A percentile compares a stretch with the other conserved stretches of the same genome.
Evolutionary conservation across 2,329 filamentous ascomycete genomes (phyloP).

Genomic region (Sordariomycetes sp.): DNA sequence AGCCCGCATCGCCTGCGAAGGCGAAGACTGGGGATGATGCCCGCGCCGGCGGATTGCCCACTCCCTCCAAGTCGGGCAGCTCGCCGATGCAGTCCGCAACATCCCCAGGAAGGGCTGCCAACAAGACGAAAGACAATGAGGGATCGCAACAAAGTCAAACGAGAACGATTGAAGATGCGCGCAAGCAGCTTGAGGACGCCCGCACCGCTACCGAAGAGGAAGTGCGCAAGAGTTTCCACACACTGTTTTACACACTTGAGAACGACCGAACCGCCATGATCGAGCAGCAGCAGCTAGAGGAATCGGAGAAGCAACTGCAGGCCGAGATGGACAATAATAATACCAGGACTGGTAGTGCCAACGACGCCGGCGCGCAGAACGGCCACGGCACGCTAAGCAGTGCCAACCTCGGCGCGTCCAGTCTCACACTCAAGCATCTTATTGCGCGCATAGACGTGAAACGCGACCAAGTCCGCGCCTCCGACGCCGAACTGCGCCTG

Average conservation of each 20-base stretch:
- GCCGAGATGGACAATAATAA: slow-evolving; percentile 76
- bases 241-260: slow-evolving; percentile 88
- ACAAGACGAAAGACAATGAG: slow-evolving; percentile 26
- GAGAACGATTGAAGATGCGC: slow-evolving; percentile 75
- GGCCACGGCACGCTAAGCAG: slow-evolving; percentile 77
- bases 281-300: slow-evolving; percentile 92
- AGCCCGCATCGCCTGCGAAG: slow-evolving; percentile 32
- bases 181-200: slow-evolving; percentile 85
- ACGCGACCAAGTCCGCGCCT: slow-evolving; percentile 79
- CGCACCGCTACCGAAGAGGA: slow-evolving; percentile 85
- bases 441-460: slow-evolving; percentile 94
- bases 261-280: slow-evolving; percentile 94
- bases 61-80: slow-evolving; percentile 60
- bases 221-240: slow-evolving; percentile 83
- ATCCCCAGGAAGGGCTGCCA: slow-evolving; percentile 45
- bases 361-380: slow-evolving; percentile 31
- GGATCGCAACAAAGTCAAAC: slow-evolving; percentile 35
- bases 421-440: slow-evolving; percentile 89
- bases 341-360: slow-evolving; percentile 34
- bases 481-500: slow-evolving; percentile 82
- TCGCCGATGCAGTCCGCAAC: slow-evolving; percentile 52
- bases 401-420: slow-evolving; percentile 91
- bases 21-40: slow-evolving; percentile 27
- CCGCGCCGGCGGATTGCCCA: slow-evolving; percentile 42
- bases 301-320: slow-evolving; percentile 91